These are phyloP conservation scores for Globisporangium alternatum DNA, from an alignment of 352 stramenopile genomes.

Conservation along the genomic window DNA sequence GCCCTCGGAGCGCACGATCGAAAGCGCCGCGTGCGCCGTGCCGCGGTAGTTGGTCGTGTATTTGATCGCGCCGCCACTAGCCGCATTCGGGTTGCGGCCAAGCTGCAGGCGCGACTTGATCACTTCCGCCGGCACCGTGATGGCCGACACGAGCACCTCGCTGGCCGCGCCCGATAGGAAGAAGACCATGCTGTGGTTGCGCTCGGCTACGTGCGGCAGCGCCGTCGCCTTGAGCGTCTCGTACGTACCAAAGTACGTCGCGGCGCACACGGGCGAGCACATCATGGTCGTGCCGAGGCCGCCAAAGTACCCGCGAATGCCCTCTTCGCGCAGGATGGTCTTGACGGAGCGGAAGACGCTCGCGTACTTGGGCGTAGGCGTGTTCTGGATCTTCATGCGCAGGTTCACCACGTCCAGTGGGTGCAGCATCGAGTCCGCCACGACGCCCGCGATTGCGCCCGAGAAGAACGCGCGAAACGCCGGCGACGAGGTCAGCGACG, in stretches of 20 bases:
- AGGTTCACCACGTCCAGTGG: slow-evolving; percentile 82
- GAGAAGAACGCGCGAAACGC: slow-evolving; percentile 63
- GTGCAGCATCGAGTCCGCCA: slow-evolving; percentile 74
- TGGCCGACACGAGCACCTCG: slow-evolving; percentile 61
- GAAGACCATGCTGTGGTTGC: slow-evolving; percentile 56
- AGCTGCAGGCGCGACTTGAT: slow-evolving; percentile 81
- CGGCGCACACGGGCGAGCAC: slow-evolving; percentile 65
- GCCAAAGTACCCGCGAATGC: slow-evolving; percentile 67
- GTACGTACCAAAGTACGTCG: slow-evolving; percentile 79
- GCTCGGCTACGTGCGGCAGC: slow-evolving; percentile 37
- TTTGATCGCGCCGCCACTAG: slow-evolving; percentile 61
- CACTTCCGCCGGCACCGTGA: slow-evolving; percentile 77
- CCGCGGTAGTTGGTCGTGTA: slow-evolving; percentile 74
- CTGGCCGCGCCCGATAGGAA: slow-evolving; percentile 67
- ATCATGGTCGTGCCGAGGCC: slow-evolving; percentile 72
- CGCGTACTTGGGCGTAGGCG: slow-evolving; percentile 51
- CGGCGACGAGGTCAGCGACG: slow-evolving; percentile 27
- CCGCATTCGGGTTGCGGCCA: slow-evolving; percentile 62
- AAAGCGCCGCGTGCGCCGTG: slow-evolving; percentile 52
- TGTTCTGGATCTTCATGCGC: slow-evolving; percentile 78
- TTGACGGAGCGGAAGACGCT: slow-evolving; percentile 51
- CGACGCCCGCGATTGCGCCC: slow-evolving; percentile 63
- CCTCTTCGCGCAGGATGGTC: slow-evolving; percentile 75
- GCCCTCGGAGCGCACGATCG: slow-evolving; percentile 66
- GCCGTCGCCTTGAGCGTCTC: slow-evolving; percentile 64